Evolutionary conservation across 768 basidiomycete genomes (phyloP).

Genomic region (Phaeotremella skinneri): DNA sequence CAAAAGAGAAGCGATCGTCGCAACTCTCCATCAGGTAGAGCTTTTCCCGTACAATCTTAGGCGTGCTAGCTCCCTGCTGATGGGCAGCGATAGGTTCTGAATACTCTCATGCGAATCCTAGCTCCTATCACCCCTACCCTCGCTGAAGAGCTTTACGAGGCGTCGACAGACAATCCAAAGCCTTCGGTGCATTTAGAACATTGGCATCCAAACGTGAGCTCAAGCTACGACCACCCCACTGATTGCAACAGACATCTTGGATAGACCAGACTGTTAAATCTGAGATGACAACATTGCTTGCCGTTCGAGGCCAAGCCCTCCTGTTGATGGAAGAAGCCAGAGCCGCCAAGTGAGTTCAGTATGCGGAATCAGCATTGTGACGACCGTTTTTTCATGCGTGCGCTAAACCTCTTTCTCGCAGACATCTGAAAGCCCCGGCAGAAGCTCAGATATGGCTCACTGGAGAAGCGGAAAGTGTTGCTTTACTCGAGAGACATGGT

Average conservation of each 20-base stretch:
- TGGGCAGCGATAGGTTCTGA: slow-evolving; percentile 59
- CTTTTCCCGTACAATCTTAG: neutral
- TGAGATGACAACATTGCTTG: slow-evolving; percentile 66
- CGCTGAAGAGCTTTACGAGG: slow-evolving; percentile 75
- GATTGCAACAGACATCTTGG: slow-evolving; percentile 60
- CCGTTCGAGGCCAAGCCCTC: slow-evolving; percentile 63
- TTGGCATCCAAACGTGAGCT: slow-evolving; percentile 70
- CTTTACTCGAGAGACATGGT: neutral
- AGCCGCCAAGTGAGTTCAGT: slow-evolving; percentile 62
- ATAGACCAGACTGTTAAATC: slow-evolving; percentile 59
- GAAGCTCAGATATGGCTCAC: slow-evolving; percentile 70
- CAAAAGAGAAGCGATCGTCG: slow-evolving; percentile 65
- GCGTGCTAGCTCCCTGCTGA: neutral
- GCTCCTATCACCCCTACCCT: slow-evolving; percentile 88
- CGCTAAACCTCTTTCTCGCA: slow-evolving; percentile 41
- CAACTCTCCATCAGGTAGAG: slow-evolving; percentile 67
- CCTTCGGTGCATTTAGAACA: slow-evolving; percentile 67
- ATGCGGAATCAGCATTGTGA: neutral
- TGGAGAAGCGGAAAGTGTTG: slow-evolving; percentile 40
- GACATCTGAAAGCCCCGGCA: slow-evolving; percentile 69
- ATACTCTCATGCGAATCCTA: slow-evolving; percentile 66
- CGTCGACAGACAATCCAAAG: slow-evolving; percentile 24
- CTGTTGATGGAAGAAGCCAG: slow-evolving; percentile 73
- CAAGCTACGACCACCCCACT: neutral
- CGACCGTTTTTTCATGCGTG: neutral